phyloP scores from a whole-genome alignment of 805 yeast species.

The Starmera quercuum region DNA sequence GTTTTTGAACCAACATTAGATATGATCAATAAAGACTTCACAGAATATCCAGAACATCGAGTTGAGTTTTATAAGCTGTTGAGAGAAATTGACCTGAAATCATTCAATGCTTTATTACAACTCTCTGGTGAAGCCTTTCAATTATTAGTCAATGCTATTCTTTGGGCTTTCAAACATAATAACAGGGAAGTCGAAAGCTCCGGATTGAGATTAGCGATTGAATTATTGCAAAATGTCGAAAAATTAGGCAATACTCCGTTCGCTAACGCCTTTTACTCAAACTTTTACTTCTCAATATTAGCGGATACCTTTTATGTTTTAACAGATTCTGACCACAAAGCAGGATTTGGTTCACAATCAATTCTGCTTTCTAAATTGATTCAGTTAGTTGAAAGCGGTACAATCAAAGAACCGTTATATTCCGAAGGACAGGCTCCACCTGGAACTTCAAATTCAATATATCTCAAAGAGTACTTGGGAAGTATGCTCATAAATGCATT shows the following conservation, averaged over 20 bases:
- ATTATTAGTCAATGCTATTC: constrained; percentile 82
- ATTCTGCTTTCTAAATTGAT: constrained; percentile 78
- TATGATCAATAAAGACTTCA: constrained; percentile 92
- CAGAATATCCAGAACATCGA: constrained; percentile 96
- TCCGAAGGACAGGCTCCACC: constrained; percentile 72
- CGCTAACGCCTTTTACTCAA: constrained; percentile 80
- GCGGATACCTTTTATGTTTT: constrained; percentile 89
- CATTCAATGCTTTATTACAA: constrained; percentile 80
- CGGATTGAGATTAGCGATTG: constrained; percentile 79
- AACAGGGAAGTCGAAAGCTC: constrained; percentile 94
- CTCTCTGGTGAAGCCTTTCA: constrained; percentile 91
- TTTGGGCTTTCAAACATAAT: constrained; percentile 98
- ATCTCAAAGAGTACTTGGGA: constrained; percentile 72
- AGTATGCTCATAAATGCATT: constrained; percentile 82
- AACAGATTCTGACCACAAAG: constrained; percentile 96
- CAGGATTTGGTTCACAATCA: constrained; percentile 87
- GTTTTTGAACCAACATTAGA: constrained; percentile 91
- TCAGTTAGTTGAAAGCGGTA: constrained; percentile 70
- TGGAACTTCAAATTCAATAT: constrained; percentile 78
- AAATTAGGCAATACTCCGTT: constrained; percentile 61
- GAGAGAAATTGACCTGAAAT: constrained; percentile 77
- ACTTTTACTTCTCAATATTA: constrained; percentile 80
- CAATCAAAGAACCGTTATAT: constrained; percentile 72
- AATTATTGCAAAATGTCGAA: constrained; percentile 79
- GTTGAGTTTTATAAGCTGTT: constrained; percentile 90